Conservation (phyloP, 345 rosid species). For the Dimocarpus longan region DNA sequence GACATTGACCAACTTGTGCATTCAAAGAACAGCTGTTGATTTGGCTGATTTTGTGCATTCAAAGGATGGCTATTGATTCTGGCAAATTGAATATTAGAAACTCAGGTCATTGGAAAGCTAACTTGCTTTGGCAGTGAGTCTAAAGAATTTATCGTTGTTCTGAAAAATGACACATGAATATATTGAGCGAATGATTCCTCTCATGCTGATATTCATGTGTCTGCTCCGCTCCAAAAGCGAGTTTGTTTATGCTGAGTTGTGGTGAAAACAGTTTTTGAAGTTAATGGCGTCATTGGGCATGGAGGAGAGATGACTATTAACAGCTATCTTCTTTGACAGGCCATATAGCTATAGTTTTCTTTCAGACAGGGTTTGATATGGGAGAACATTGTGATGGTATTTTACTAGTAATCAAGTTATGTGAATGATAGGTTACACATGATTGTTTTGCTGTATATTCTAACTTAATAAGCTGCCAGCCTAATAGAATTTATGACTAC, state of each 20-base stretch:
- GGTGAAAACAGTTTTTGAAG: conserved; percentile 1
- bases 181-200: background rate
- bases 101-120: conserved; percentile 2
- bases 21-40: conserved; percentile 18
- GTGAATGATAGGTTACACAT: background rate
- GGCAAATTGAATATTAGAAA: background rate
- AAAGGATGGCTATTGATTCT: conserved; percentile 16
- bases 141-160: background rate
- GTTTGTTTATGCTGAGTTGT: background rate
- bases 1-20: conserved; percentile 1
- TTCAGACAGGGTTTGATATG: background rate
- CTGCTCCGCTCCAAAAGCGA: background rate
- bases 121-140: conserved; percentile 1
- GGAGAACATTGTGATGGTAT: background rate
- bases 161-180: background rate
- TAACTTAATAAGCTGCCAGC: background rate
- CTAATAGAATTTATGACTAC: background rate
- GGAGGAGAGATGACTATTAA: background rate
- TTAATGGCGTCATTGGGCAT: conserved; percentile 1
- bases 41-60: background rate
- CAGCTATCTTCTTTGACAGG: background rate
- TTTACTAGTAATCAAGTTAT: background rate
- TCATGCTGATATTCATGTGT: conserved; percentile 3
- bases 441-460: background rate
- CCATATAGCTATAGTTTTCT: background rate